Percentiles rank a stretch among this genome's conserved stretches.
Evolutionary conservation across 108 stramenopile genomes (phyloP).

Genomic region (Cyclotella atomus): DNA sequence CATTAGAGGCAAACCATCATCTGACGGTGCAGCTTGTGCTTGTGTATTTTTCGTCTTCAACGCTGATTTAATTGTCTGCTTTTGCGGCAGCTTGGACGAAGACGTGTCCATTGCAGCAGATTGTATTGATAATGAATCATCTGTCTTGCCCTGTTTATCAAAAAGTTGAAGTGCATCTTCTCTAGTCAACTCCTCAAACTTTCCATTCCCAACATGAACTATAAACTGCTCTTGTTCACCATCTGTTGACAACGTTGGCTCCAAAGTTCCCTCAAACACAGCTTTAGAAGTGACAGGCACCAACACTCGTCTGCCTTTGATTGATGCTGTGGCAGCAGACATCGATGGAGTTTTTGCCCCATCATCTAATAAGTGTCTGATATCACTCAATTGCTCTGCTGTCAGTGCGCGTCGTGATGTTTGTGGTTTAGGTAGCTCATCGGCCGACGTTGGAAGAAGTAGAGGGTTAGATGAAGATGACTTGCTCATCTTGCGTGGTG

Average conservation of each 20-base stretch:
- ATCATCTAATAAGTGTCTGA: background rate
- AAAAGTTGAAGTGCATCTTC: constrained; percentile 23
- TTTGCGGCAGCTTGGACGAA: too few species aligned
- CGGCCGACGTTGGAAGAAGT: background rate
- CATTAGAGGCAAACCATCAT: constrained; percentile 29
- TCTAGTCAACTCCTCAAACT: constrained; percentile 25
- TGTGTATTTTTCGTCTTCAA: background rate
- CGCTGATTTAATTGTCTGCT: background rate
- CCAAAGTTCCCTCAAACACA: constrained; percentile 46
- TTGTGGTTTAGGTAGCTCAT: background rate
- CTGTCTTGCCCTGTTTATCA: constrained; percentile 11
- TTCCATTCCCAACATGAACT: constrained; percentile 16
- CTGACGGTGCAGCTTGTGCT: background rate
- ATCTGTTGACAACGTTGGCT: constrained; percentile 11
- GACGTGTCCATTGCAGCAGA: too few species aligned
- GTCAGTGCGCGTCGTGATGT: background rate
- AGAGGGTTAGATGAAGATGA: background rate
- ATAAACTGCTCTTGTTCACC: constrained; percentile 9
- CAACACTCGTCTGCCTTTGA: constrained; percentile 30
- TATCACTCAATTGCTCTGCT: background rate
- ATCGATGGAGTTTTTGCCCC: background rate
- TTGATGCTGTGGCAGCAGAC: background rate
- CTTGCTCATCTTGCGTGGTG: too few species aligned
- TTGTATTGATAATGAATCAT: background rate
- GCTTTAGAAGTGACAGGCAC: constrained; percentile 47